Evolutionary conservation across 2,329 filamentous ascomycete species (phyloP).

Genomic region (Aspergillus glaucus): DNA sequence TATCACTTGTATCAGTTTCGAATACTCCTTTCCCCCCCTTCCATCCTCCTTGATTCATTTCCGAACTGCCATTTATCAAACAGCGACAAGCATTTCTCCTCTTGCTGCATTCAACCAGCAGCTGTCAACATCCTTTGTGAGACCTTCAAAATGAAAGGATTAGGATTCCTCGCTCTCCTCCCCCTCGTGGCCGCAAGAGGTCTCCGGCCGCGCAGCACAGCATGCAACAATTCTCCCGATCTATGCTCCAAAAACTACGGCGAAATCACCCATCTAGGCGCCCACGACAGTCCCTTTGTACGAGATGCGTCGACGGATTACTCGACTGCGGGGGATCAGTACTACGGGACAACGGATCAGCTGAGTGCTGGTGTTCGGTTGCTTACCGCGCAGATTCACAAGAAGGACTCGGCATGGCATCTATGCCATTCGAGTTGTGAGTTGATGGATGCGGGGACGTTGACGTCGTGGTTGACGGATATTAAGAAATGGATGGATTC

Average conservation of each 20-base stretch:
- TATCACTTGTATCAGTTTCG: neutral
- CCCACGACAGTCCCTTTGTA: slow-evolving; percentile 68
- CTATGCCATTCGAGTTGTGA: slow-evolving; percentile 65
- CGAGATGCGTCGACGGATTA: slow-evolving; percentile 57
- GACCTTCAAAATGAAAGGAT: slow-evolving; percentile 21
- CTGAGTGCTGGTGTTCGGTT: slow-evolving; percentile 66
- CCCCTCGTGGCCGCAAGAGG: slow-evolving; percentile 22
- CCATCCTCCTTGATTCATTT: neutral
- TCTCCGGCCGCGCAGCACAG: slow-evolving; percentile 32
- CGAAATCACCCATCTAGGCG: slow-evolving; percentile 70
- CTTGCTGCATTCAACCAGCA: neutral
- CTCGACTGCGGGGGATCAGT: slow-evolving; percentile 63
- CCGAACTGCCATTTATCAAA: neutral
- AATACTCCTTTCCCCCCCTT: neutral
- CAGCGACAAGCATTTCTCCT: neutral
- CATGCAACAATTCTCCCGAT: slow-evolving; percentile 75
- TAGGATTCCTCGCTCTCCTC: slow-evolving; percentile 24
- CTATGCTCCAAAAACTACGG: slow-evolving; percentile 67
- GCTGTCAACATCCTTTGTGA: neutral
- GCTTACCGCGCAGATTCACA: slow-evolving; percentile 66
- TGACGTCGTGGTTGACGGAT: slow-evolving; percentile 57
- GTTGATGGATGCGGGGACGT: slow-evolving; percentile 61
- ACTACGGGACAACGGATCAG: slow-evolving; percentile 63
- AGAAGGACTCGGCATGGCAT: slow-evolving; percentile 52
- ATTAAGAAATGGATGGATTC: slow-evolving; percentile 64